Evolutionary conservation across 306 rosid genomes (phyloP).

Genomic region (Acacia confusa): DNA sequence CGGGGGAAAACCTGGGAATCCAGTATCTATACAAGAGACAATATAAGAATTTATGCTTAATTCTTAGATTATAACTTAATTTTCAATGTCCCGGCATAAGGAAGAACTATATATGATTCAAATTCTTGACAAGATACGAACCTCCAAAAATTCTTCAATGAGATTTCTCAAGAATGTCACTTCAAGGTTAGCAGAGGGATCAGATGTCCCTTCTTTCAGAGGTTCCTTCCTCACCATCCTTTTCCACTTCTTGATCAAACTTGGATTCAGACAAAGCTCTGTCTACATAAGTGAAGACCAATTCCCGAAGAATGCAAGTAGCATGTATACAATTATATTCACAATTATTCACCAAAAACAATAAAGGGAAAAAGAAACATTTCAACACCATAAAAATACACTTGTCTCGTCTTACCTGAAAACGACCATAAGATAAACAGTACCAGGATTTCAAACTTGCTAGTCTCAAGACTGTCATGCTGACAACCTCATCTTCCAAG

Average conservation of each 20-base stretch:
- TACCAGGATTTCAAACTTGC: constrained; percentile 93
- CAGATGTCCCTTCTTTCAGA: constrained; percentile 54
- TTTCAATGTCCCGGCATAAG: constrained; percentile 7
- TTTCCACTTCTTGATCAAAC: constrained; percentile 93
- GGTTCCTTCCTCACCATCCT: constrained; percentile 81
- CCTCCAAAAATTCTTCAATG: constrained; percentile 92
- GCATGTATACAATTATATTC: constrained; percentile 19
- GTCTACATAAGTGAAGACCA: constrained; percentile 49
- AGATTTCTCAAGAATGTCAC: constrained; percentile 79
- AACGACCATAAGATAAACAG: constrained; percentile 90
- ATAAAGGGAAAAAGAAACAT: constrained; percentile 12
- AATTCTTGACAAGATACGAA: constrained; percentile 32
- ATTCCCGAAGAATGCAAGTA: constrained; percentile 21
- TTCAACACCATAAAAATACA: not conserved
- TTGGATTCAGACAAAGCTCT: constrained; percentile 89
- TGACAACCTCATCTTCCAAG: constrained; percentile 96
- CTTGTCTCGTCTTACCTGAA: constrained; percentile 64
- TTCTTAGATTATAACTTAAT: not conserved
- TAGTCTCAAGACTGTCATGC: constrained; percentile 72
- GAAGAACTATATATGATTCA: constrained; percentile 4
- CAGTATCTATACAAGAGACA: constrained; percentile 59
- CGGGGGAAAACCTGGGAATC: constrained; percentile 61
- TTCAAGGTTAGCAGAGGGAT: constrained; percentile 70
- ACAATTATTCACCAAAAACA: constrained; percentile 24
- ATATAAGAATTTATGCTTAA: constrained; percentile 15